phyloP scores from a whole-genome alignment of 2,329 filamentous ascomycete species.

The Alternaria conjuncta region DNA sequence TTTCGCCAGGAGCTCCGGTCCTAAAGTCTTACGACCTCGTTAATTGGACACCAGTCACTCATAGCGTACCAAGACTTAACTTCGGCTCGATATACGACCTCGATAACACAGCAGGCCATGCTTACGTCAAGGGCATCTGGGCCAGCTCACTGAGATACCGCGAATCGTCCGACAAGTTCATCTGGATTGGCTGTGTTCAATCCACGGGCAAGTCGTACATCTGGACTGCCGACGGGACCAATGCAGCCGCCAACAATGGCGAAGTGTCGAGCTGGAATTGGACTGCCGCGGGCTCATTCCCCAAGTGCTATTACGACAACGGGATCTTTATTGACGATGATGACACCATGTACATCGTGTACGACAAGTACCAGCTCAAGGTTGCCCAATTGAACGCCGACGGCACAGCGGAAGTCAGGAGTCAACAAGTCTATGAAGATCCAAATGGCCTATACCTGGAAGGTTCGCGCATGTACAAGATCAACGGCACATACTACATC shows the following conservation, averaged over 20 bases:
- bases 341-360: constrained; percentile 65
- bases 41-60: constrained; percentile 55
- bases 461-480: constrained; percentile 64
- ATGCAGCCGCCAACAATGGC: constrained; percentile 43
- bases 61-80: constrained; percentile 48
- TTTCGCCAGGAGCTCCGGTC: constrained; percentile 63
- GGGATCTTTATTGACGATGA: constrained; percentile 66
- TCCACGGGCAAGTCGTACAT: constrained; percentile 58
- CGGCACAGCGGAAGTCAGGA: constrained; percentile 54
- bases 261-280: constrained; percentile 48
- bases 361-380: constrained; percentile 57
- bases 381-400: constrained; percentile 61
- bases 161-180: constrained; percentile 57
- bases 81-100: constrained; percentile 58
- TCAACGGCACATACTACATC: constrained; percentile 63
- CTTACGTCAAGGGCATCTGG: constrained; percentile 64
- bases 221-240: constrained; percentile 57
- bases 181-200: constrained; percentile 65
- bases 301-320: constrained; percentile 63
- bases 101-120: constrained; percentile 45
- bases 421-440: constrained; percentile 53
- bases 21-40: constrained; percentile 63
- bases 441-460: constrained; percentile 54
- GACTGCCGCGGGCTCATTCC: constrained; percentile 48
- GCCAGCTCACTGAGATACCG: constrained; percentile 62